Conservation (phyloP, 129 eudicot species). For the Cynara cardunculus region DNA sequence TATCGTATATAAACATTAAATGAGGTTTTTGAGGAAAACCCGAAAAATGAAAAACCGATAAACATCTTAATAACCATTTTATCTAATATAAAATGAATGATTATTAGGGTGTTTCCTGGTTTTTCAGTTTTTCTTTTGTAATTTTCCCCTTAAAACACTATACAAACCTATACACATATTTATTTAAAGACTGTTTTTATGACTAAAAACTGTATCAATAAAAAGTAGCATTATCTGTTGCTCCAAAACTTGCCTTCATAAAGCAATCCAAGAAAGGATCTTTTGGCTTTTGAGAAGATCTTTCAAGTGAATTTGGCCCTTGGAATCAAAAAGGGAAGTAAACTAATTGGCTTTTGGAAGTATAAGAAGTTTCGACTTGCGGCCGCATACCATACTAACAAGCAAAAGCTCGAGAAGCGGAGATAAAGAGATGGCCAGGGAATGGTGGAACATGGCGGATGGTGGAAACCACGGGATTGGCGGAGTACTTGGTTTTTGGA, state of each 20-base stretch:
- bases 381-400: neutral
- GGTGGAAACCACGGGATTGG: constrained; percentile 4
- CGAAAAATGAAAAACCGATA: too few species aligned
- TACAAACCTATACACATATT: too few species aligned
- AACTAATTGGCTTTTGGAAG: constrained; percentile 26
- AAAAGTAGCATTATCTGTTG: neutral
- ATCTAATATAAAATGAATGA: too few species aligned
- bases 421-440: constrained; percentile 30
- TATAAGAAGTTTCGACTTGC: constrained; percentile 19
- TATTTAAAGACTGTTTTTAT: neutral
- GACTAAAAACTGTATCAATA: neutral
- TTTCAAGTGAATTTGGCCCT: constrained; percentile 35
- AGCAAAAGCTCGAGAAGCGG: neutral
- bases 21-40: neutral
- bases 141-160: neutral
- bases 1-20: neutral
- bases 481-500: constrained; percentile 30
- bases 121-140: neutral
- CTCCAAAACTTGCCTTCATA: constrained; percentile 8
- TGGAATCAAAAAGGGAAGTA: constrained; percentile 21
- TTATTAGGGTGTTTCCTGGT: neutral
- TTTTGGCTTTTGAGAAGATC: constrained; percentile 17
- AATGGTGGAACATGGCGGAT: neutral
- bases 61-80: too few species aligned
- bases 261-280: constrained; percentile 13